A percentile compares a stretch with the other conserved stretches of the same genome.
These are phyloP conservation scores for Galeopsis tetrahit DNA, from an alignment of 257 asterid species.

Conservation along the genomic window DNA sequence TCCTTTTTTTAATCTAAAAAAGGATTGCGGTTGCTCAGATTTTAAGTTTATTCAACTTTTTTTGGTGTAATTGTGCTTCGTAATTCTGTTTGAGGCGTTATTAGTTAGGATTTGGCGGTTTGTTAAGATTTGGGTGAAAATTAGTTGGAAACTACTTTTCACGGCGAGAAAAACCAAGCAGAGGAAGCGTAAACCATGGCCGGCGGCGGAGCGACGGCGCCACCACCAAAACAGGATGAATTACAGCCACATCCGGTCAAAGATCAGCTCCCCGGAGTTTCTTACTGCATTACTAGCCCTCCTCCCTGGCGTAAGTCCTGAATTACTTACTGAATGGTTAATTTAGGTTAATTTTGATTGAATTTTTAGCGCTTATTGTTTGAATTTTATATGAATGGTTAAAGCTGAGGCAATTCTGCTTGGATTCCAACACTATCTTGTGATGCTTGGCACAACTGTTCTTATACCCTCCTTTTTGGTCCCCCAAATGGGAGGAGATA, in stretches of 20 bases:
- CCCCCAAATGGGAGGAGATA: conserved; percentile 96
- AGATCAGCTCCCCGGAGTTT: conserved; percentile 84
- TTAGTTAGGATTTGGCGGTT: conserved; percentile 29
- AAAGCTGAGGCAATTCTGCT: conserved; percentile 96
- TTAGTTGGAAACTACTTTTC: neutral
- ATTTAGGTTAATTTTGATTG: neutral
- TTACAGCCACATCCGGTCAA: conserved; percentile 75
- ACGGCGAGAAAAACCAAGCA: conserved; percentile 15
- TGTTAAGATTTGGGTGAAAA: conserved; percentile 20
- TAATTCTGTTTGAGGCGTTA: conserved; percentile 16
- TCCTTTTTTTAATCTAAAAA: conserved; percentile 8
- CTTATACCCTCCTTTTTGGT: conserved; percentile 76
- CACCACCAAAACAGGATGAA: conserved; percentile 87
- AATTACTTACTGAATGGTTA: neutral
- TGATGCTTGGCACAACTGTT: conserved; percentile 97
- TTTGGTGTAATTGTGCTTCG: neutral
- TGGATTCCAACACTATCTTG: conserved; percentile 95
- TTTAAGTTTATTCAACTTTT: no score
- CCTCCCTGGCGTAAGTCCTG: conserved; percentile 92
- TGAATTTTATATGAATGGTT: conserved; percentile 14
- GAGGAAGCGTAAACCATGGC: conserved; percentile 49
- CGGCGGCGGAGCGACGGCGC: conserved; percentile 74
- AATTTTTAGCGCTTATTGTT: neutral
- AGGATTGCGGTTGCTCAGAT: neutral
- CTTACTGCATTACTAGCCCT: conserved; percentile 91